These are phyloP conservation scores for Yamadazyma sp. DNA, from an alignment of 1,139 yeast species.

Conservation along the genomic window DNA sequence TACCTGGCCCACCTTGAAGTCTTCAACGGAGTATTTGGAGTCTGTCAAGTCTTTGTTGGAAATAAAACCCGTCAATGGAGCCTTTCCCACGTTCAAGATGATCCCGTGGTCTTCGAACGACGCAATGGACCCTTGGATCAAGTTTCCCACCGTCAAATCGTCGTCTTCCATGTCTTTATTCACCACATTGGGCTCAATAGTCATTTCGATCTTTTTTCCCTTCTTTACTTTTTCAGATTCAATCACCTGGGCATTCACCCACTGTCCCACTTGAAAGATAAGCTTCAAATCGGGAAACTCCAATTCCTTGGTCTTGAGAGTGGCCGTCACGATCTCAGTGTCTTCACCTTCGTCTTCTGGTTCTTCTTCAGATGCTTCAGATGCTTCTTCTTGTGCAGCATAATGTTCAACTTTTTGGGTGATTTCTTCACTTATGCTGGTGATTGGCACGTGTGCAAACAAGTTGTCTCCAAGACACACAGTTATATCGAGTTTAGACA, in stretches of 20 bases:
- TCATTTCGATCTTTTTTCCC: constrained; percentile 62
- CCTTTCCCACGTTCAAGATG: constrained; percentile 67
- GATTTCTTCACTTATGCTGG: constrained; percentile 67
- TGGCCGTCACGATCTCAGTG: constrained; percentile 26
- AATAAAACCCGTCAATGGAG: constrained; percentile 64
- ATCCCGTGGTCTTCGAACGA: constrained; percentile 93
- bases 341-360: constrained; percentile 34
- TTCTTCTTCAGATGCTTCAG: constrained; percentile 41
- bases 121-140: constrained; percentile 73
- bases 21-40: constrained; percentile 20
- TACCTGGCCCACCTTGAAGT: constrained; percentile 41
- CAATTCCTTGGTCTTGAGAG: constrained; percentile 22
- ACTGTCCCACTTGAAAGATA: constrained; percentile 72
- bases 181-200: constrained; percentile 73
- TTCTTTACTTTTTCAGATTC: constrained; percentile 43
- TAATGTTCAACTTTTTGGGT: constrained; percentile 55
- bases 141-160: constrained; percentile 60
- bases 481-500: constrained; percentile 63
- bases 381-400: constrained; percentile 41
- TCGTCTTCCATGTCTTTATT: constrained; percentile 63
- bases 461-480: constrained; percentile 82
- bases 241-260: constrained; percentile 77
- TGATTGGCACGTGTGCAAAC: constrained; percentile 76
- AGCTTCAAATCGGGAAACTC: constrained; percentile 56
- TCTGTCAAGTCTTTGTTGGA: constrained; percentile 60